Evolutionary conservation across 2,329 filamentous ascomycete genomes (phyloP), one percentile per base, ranked within the genome.

Genomic region (Aschersonia sp.): DNA sequence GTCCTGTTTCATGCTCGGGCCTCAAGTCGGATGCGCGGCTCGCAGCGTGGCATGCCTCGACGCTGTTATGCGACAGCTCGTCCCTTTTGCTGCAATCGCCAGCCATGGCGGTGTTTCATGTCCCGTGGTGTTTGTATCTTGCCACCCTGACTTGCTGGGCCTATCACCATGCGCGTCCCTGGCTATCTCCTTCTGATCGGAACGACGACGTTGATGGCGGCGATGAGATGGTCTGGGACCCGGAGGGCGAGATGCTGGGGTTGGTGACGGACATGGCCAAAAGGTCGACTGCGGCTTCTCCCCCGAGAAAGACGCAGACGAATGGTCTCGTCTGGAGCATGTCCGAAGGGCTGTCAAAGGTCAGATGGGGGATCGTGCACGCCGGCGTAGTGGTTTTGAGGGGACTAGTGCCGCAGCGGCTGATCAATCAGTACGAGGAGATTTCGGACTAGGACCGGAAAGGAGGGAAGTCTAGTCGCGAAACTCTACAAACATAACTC

Each of bases 361-460:
- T 80, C 1, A 56, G 77, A 46, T 81, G 78, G 77, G 76, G 74
- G 0, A 75, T 81, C 4, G 71, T 81, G 5, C 75, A 79, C 52
- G 73, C 78, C 54, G 77, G 73, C 0, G 77, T 79, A 62, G 70
- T 74, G 51, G 76, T 81, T 4, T 54, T 81, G 41, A 53, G 58
- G 12, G 62, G 61, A 0, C 44, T 67, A 39, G 59, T 62, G 2
- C 60, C 60, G 29, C 53, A 55, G 41, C 48, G 59, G 3, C 9
- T 61, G 45, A 60, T 62, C 4, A 22, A 22, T n/a, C 40, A 41
- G 40, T 41, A 41, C n/a, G 40, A 41, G 22, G 22, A 37, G 35
- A 37, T 12, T 37, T 9, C 35, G 35, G 12, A 37, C 4, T 22
- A 22, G 22, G 22, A 22, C 22, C 22, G 22, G 22, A 22, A 22